Percentiles rank a stretch among this genome's conserved stretches.
phyloP scores from a whole-genome alignment of 2,329 filamentous ascomycete genomes.

The Epichloe typhina region DNA sequence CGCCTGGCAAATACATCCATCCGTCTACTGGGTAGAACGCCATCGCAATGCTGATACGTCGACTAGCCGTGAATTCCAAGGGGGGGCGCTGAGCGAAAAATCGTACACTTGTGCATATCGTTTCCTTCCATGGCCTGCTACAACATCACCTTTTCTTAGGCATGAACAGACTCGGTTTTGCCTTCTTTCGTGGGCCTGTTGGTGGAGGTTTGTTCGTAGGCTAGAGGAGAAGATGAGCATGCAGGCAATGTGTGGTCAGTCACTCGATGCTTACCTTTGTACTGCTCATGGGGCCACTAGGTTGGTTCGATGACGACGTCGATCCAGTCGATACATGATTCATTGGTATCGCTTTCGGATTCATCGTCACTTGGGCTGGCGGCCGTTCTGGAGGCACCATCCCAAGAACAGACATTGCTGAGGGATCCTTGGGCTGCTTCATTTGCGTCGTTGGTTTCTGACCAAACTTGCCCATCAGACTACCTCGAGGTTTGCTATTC shows the following conservation, averaged over 20 bases:
- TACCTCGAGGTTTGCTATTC: slow-evolving; percentile 17
- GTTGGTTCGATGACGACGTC: slow-evolving; percentile 8
- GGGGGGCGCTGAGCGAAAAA: neutral
- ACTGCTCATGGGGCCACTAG: slow-evolving; percentile 7
- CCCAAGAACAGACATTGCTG: slow-evolving; percentile 38
- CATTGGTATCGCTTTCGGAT: slow-evolving; percentile 6
- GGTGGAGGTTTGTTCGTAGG: slow-evolving; percentile 1
- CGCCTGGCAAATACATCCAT: slow-evolving; percentile 1
- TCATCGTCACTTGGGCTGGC: slow-evolving; percentile 13
- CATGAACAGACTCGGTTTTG: slow-evolving; percentile 12
- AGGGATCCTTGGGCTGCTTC: slow-evolving; percentile 31
- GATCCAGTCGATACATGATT: slow-evolving; percentile 12
- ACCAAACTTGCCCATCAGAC: slow-evolving; percentile 24
- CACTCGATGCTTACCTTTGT: slow-evolving; percentile 9
- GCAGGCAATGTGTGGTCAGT: neutral
- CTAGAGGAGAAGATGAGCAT: neutral
- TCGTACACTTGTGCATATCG: neutral
- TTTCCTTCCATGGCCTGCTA: neutral
- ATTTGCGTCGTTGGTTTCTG: slow-evolving; percentile 15
- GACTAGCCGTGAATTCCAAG: too few species aligned
- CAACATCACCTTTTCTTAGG: slow-evolving; percentile 10
- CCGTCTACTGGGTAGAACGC: slow-evolving; percentile 1
- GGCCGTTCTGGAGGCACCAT: slow-evolving; percentile 32
- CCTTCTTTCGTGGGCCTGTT: slow-evolving; percentile 8
- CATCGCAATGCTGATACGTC: slow-evolving; percentile 4